Evolutionary conservation across 352 stramenopile genomes (phyloP).

Genomic region (Phytophthora niederhauseri): DNA sequence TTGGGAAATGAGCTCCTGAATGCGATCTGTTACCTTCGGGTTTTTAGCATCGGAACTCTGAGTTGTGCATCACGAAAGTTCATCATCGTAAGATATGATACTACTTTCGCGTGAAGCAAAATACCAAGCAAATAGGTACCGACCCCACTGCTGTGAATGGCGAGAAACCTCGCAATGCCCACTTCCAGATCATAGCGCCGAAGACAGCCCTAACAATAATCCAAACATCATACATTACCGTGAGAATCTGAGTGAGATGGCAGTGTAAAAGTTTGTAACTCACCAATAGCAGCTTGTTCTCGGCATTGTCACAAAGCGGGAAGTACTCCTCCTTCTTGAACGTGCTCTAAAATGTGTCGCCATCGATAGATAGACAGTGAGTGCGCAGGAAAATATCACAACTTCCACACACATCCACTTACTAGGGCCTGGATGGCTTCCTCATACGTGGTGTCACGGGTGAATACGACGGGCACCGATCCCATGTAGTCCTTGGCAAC

Average conservation of each 20-base stretch:
- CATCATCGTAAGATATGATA: neutral
- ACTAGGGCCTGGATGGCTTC: constrained; percentile 71
- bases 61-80: neutral
- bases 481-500: constrained; percentile 70
- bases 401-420: neutral
- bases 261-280: neutral
- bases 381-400: neutral
- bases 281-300: constrained; percentile 59
- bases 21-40: constrained; percentile 63
- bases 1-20: constrained; percentile 68
- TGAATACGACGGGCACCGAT: constrained; percentile 60
- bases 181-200: constrained; percentile 77
- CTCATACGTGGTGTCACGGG: constrained; percentile 74
- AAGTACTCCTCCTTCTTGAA: constrained; percentile 83
- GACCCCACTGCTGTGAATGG: constrained; percentile 61
- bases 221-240: neutral
- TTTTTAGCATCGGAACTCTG: constrained; percentile 65
- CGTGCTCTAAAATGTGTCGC: constrained; percentile 40
- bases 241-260: neutral
- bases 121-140: neutral
- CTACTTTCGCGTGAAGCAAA: neutral
- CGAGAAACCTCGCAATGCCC: constrained; percentile 72
- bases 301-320: constrained; percentile 64
- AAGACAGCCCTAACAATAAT: constrained; percentile 49
- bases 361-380: neutral